Percentiles rank a stretch among this genome's conserved stretches.
Conservation (phyloP, 164 flowering plant genomes). For the Annona cherimola region DNA sequence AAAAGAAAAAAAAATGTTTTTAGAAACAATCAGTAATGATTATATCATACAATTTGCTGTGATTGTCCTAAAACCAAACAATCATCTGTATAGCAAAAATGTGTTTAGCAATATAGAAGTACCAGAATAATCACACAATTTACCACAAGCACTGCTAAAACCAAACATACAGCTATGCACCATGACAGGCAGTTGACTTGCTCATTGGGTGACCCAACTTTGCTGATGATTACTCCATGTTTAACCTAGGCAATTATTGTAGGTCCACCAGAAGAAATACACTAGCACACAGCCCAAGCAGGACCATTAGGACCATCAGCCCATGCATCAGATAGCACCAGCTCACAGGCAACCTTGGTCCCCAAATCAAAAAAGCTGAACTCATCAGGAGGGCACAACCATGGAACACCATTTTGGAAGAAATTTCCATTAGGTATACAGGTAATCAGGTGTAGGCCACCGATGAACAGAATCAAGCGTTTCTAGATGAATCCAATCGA, state of each 20-base stretch:
- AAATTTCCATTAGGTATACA: not conserved
- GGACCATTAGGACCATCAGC: too few species aligned
- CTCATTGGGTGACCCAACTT: too few species aligned
- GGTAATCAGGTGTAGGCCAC: not conserved
- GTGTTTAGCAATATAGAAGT: too few species aligned
- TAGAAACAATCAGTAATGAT: not conserved
- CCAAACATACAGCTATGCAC: not conserved
- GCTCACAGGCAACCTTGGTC: not conserved
- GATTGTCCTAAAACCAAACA: too few species aligned
- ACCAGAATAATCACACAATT: not conserved
- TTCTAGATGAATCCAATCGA: not conserved
- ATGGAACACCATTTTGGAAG: not conserved
- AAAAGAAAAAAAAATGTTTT: conserved; percentile 13
- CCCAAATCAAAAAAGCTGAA: not conserved
- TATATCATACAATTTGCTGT: too few species aligned
- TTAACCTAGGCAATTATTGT: too few species aligned
- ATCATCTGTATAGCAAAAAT: too few species aligned
- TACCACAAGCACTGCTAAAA: not conserved
- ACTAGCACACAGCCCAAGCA: too few species aligned
- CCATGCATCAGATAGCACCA: too few species aligned
- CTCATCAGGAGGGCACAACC: not conserved
- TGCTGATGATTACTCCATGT: too few species aligned
- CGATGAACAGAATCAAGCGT: not conserved
- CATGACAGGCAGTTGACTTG: not conserved
- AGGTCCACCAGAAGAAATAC: too few species aligned